Evolutionary conservation across 345 rosid species (phyloP).

Genomic region (Sisymbrium irio): DNA sequence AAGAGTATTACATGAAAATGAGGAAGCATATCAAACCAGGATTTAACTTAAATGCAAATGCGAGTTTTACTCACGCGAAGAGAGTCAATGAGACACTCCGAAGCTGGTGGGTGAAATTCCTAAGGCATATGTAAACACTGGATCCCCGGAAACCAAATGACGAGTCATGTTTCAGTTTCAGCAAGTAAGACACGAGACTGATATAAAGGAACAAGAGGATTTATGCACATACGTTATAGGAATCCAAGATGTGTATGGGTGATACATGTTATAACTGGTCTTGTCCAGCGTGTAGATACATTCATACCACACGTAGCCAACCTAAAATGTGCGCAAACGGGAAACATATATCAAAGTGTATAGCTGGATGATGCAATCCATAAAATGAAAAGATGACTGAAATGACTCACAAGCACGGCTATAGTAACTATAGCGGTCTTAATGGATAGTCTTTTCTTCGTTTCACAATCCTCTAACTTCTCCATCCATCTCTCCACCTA

Average conservation of each 20-base stretch:
- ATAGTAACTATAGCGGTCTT: conserved; percentile 57
- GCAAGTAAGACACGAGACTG: not conserved
- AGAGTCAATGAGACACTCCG: conserved; percentile 74
- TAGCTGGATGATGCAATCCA: not conserved
- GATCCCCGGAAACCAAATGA: conserved; percentile 23
- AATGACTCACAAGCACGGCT: conserved; percentile 55
- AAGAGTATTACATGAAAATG: not conserved
- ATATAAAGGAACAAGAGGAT: conserved; percentile 4
- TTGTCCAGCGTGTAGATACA: conserved; percentile 88
- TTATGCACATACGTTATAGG: conserved; percentile 81
- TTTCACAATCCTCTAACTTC: conserved; percentile 86
- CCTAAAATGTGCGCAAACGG: conserved; percentile 41
- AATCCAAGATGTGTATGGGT: conserved; percentile 99
- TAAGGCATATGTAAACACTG: conserved; percentile 89
- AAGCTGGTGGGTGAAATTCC: conserved; percentile 84
- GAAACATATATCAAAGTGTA: not conserved
- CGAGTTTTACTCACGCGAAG: conserved; percentile 59
- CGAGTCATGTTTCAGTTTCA: conserved; percentile 11
- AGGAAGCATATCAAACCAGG: conserved; percentile 5
- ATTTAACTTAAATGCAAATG: not conserved
- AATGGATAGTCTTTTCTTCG: conserved; percentile 61
- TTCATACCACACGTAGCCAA: conserved; percentile 93
- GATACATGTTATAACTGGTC: conserved; percentile 85
- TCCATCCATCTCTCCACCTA: conserved; percentile 99
- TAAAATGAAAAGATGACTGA: conserved; percentile 3